Base-by-base conservation (phyloP, 805 yeast species). In the Wickerhamomyces chaumierensis region DNA sequence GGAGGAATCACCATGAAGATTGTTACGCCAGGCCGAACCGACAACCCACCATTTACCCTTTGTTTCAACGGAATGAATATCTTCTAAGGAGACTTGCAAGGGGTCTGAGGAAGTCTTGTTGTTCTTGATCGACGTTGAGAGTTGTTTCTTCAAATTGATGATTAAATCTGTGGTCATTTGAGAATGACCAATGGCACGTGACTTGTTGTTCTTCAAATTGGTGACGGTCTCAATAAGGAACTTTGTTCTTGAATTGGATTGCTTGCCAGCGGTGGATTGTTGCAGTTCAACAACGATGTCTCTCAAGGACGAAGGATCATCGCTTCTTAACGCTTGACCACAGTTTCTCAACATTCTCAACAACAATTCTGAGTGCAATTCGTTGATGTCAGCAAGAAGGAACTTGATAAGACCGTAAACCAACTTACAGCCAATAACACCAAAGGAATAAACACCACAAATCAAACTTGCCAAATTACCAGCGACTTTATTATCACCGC, bases 31-130 rank as follows among this genome's bases (percentile, higher is more conserved):
- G 0, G 98, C 95, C 1, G 97, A 84, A 36, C 99, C 99, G 23
- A 92, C 90, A 25, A 92, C 66, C 99, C 99, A 92, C 99, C 99
- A 92, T 60, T 90, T 92, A 41, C 99, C 99, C 46, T 77, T 75
- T 1, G 80, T 73, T 13, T 80, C 83, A 18, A 85, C 69, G 43
- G 73, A 75, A 36, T 73, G 75, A 41, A 92, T 86, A 61, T 92
- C 99, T 35, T 75, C 78, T 17, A 90, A 63, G 3, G 84, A 64
- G 0, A 92, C 97, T 47, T 83, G 86, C 19, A 92, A 67, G 2
- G 98, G 83, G 39, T 92, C 97, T 31, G 64, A 61, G 20, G 60
- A 55, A 34, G 69, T 69, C 31, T 62, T 61, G 15, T 67, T 57
- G 29, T 9, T 13, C 18, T 62, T 62, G 32, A 79, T 60, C 14